Conservation (phyloP, 179 eudicot genomes). For the Silene noctiflora region DNA sequence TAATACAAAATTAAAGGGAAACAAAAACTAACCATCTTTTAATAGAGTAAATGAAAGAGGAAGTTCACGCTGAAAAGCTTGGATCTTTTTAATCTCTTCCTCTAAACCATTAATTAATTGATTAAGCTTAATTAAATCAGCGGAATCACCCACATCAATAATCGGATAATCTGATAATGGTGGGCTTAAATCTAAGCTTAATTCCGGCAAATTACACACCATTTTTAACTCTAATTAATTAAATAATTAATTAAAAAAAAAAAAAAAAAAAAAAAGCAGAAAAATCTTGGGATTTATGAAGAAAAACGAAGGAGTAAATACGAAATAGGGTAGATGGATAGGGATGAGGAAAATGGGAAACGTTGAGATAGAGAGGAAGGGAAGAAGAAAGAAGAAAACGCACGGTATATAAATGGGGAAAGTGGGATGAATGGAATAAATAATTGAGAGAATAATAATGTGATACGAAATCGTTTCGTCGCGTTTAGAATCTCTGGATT, state of each 20-base stretch:
- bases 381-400: background rate
- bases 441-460: background rate
- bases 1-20: background rate
- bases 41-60: conserved; percentile 39
- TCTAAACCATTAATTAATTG: conserved; percentile 26
- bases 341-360: conserved; percentile 20
- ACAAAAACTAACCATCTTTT: conserved; percentile 32
- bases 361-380: background rate
- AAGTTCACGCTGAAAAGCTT: conserved; percentile 48
- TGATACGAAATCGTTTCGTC: conserved; percentile 19
- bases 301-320: background rate
- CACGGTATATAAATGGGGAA: background rate
- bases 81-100: conserved; percentile 37
- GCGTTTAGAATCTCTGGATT: conserved; percentile 11
- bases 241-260: background rate
- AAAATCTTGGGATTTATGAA: background rate
- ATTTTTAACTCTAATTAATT: conserved; percentile 11
- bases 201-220: conserved; percentile 24
- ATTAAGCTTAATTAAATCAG: conserved; percentile 15
- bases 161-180: conserved; percentile 23
- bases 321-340: background rate
- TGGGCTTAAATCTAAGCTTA: conserved; percentile 39
- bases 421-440: background rate
- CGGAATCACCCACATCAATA: background rate
- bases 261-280: background rate